These are phyloP conservation scores for Hibiscus syriacus DNA, from an alignment of 345 rosid species.

Conservation along the genomic window DNA sequence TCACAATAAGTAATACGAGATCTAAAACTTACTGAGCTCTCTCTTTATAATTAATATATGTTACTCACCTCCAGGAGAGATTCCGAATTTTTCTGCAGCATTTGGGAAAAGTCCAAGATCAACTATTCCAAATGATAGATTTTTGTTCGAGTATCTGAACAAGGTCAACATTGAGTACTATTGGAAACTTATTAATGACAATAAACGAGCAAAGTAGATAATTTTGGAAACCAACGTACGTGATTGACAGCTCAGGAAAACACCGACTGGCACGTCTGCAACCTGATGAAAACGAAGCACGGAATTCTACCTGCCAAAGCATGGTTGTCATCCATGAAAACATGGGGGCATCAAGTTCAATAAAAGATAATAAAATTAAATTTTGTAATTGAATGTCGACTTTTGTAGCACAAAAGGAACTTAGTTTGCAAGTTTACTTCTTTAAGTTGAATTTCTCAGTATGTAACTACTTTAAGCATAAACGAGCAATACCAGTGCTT, in stretches of 20 bases:
- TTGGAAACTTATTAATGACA: background rate
- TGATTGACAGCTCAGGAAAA: slow-evolving; percentile 12
- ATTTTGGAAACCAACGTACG: background rate
- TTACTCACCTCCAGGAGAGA: slow-evolving; percentile 55
- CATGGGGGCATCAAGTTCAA: background rate
- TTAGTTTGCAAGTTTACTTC: background rate
- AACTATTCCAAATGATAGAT: slow-evolving; percentile 72
- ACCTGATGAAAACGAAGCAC: slow-evolving; percentile 4
- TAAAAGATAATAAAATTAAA: background rate
- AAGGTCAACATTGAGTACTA: background rate
- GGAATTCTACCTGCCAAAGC: slow-evolving; percentile 12
- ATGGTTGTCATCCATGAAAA: background rate
- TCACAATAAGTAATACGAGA: background rate
- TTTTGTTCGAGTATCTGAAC: slow-evolving; percentile 71
- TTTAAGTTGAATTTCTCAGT: background rate
- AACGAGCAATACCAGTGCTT: background rate
- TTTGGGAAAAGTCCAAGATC: slow-evolving; percentile 95
- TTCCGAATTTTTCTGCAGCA: slow-evolving; percentile 79
- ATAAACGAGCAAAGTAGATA: background rate
- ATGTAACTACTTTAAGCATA: background rate
- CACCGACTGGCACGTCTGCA: slow-evolving; percentile 6
- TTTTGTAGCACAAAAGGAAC: background rate
- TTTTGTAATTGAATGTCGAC: background rate
- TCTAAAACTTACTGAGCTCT: background rate
- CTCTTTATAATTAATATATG: background rate